These are phyloP conservation scores for Homolaphlyctis polyrhiza DNA, from an alignment of 371 early-diverging fungal genomes.

Conservation along the genomic window DNA sequence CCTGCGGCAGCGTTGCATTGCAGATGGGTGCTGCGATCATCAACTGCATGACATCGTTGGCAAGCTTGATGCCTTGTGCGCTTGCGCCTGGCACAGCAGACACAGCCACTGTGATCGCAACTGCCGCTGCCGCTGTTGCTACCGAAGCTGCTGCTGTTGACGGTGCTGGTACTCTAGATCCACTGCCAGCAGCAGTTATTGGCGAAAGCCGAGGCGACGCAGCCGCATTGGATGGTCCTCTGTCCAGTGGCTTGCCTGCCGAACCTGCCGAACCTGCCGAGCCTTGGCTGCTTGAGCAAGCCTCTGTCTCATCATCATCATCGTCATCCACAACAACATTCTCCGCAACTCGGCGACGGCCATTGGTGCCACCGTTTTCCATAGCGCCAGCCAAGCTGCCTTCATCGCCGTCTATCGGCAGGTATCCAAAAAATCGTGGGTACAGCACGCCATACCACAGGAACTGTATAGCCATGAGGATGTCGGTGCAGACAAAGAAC, in stretches of 20 bases:
- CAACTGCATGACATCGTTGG: neutral
- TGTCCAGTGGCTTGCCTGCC: no score
- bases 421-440: neutral
- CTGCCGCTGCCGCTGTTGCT: neutral
- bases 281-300: no score
- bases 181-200: no score
- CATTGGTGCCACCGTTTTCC: no score
- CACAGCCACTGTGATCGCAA: neutral
- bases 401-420: neutral
- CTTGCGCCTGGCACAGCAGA: neutral
- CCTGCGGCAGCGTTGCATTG: constrained; percentile 9
- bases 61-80: neutral
- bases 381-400: neutral
- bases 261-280: no score
- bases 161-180: no score
- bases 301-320: neutral
- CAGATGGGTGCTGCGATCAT: constrained; percentile 9
- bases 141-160: no score
- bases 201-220: no score
- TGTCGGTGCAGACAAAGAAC: constrained; percentile 30
- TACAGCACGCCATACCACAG: constrained; percentile 16
- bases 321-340: no score
- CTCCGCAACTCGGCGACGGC: no score
- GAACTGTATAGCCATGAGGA: constrained; percentile 27
- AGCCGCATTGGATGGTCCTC: no score